phyloP scores from a whole-genome alignment of 208 protist genomes.

The Leishmania mexicana region DNA sequence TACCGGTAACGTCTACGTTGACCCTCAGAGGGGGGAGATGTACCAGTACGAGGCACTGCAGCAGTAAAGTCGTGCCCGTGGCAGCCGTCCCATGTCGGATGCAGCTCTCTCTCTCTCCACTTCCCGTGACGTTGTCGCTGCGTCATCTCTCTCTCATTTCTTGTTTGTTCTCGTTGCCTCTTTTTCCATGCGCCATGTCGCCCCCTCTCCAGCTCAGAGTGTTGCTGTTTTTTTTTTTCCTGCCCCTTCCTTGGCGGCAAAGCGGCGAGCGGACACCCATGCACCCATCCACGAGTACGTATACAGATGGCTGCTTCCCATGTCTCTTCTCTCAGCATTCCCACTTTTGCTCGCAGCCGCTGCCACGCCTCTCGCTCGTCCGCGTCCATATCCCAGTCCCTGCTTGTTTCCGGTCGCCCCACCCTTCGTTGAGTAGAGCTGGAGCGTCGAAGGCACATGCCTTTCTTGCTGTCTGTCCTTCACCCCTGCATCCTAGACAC shows the following conservation, averaged over 20 bases:
- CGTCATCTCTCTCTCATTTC: neutral
- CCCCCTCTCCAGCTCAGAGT: neutral
- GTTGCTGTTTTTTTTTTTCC: too few species aligned
- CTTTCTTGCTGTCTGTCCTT: neutral
- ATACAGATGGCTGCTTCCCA: neutral
- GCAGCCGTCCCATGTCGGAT: neutral
- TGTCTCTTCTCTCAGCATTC: neutral
- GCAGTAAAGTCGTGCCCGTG: neutral
- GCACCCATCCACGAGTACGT: neutral
- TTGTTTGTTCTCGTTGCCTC: neutral
- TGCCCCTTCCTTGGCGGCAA: neutral
- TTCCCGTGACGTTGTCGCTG: neutral
- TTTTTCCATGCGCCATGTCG: neutral
- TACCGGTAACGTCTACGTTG: constrained; percentile 6
- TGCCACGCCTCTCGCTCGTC: neutral
- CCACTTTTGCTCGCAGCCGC: neutral
- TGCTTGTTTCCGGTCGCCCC: neutral
- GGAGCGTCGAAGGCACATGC: neutral
- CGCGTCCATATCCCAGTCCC: neutral
- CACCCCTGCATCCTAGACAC: neutral
- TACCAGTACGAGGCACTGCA: constrained; percentile 22
- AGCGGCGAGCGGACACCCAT: neutral
- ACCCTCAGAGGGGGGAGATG: constrained; percentile 28
- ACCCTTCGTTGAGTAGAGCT: neutral
- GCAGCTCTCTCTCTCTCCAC: neutral